Conservation (phyloP, 164 flowering plant species). For the Platanus orientalis region DNA sequence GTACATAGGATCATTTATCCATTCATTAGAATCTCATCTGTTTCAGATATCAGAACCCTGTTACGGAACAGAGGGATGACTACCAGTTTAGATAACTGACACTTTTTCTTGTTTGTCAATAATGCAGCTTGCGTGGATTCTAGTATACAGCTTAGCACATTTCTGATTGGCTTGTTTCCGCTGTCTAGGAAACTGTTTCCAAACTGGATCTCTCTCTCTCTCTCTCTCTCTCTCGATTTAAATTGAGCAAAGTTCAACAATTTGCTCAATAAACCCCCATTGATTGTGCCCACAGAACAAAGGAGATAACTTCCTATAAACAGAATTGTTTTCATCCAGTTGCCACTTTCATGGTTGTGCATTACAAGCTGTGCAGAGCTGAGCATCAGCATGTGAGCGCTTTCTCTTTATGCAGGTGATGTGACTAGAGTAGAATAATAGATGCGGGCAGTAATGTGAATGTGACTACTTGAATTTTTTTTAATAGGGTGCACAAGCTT, state of each 20-base stretch:
- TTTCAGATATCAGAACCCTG: too few relatives aligned
- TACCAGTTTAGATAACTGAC: background rate
- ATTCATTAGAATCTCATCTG: too few relatives aligned
- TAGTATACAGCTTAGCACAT: conserved; percentile 1
- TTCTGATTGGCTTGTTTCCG: background rate
- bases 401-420: background rate
- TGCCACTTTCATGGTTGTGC: background rate
- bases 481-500: too few relatives aligned
- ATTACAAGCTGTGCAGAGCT: too few relatives aligned
- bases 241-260: background rate
- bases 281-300: background rate
- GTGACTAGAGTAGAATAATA: conserved; percentile 9
- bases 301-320: background rate
- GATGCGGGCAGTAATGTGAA: background rate
- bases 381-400: too few relatives aligned
- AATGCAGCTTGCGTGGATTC: conserved; percentile 3
- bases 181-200: background rate
- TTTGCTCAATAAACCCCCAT: background rate
- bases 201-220: background rate
- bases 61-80: background rate
- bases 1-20: conserved; percentile 22
- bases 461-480: too few relatives aligned
- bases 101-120: background rate
- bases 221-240: background rate
- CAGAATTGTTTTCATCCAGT: background rate